phyloP scores from a whole-genome alignment of 2,329 filamentous ascomycete species.

The Venturia aucupariae region DNA sequence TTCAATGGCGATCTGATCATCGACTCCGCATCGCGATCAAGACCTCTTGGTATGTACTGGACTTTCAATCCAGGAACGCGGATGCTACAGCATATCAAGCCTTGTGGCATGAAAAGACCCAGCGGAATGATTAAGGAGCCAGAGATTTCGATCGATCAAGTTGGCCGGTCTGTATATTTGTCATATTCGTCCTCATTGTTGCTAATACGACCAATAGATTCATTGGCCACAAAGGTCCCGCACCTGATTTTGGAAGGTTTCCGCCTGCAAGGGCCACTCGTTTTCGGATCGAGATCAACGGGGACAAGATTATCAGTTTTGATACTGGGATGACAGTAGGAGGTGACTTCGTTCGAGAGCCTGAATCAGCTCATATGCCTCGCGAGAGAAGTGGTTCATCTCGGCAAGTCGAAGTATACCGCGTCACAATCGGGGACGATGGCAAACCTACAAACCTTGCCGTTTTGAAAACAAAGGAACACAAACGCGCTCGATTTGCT shows the following conservation, averaged over 20 bases:
- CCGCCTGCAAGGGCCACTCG: not conserved
- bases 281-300: not conserved
- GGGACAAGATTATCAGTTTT: not conserved
- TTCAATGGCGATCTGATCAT: not conserved
- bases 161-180: not conserved
- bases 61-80: not conserved
- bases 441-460: not conserved
- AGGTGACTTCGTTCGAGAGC: not conserved
- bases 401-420: not conserved
- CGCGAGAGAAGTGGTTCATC: not conserved
- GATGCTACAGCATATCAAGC: not conserved
- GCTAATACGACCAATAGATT: not conserved
- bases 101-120: not conserved
- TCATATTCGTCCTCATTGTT: too few species aligned
- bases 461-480: not conserved
- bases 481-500: not conserved
- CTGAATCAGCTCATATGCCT: not conserved
- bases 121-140: not conserved
- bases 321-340: not conserved
- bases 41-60: conserved; percentile 4
- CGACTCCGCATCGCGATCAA: not conserved
- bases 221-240: not conserved
- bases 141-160: not conserved
- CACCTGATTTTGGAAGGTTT: not conserved
- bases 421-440: not conserved